phyloP scores from a whole-genome alignment of 176 grass and related monocot species.

The Thinopyrum elongatum region DNA sequence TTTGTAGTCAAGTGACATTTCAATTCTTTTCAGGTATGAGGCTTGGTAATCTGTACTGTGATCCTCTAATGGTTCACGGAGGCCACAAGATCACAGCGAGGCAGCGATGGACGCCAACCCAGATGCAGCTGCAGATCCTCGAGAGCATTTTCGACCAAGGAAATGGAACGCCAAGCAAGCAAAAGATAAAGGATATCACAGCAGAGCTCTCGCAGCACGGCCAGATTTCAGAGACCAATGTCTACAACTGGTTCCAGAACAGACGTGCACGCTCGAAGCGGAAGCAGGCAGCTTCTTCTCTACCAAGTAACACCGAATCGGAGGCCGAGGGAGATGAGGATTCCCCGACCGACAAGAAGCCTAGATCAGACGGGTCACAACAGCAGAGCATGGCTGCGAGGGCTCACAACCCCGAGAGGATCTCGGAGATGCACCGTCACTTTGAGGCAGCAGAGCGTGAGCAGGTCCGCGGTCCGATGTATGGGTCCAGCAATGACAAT shows the following conservation, averaged over 20 bases:
- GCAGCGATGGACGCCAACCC: slow-evolving; percentile 94
- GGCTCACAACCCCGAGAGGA: slow-evolving; percentile 31
- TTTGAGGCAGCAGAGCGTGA: slow-evolving; percentile 27
- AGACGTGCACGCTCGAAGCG: slow-evolving; percentile 87
- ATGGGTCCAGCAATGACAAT: slow-evolving; percentile 55
- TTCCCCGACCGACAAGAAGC: slow-evolving; percentile 76
- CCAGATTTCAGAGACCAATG: slow-evolving; percentile 95
- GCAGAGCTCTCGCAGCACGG: slow-evolving; percentile 82
- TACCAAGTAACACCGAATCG: slow-evolving; percentile 71
- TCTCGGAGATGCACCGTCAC: slow-evolving; percentile 39
- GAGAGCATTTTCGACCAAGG: slow-evolving; percentile 97
- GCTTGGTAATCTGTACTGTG: slow-evolving; percentile 74
- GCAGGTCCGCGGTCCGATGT: slow-evolving; percentile 40
- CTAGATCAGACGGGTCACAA: slow-evolving; percentile 47
- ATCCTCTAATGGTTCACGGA: slow-evolving; percentile 67
- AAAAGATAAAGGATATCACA: slow-evolving; percentile 95
- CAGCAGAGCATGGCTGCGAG: slow-evolving; percentile 31
- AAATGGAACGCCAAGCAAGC: slow-evolving; percentile 93
- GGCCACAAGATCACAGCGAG: slow-evolving; percentile 84
- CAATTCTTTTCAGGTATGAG: slow-evolving; percentile 72
- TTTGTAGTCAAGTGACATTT: slow-evolving; percentile 11
- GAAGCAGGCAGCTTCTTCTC: slow-evolving; percentile 70
- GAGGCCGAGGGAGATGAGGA: slow-evolving; percentile 78
- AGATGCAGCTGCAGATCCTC: slow-evolving; percentile 92
- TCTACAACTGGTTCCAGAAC: slow-evolving; percentile 99